These are phyloP conservation scores for Globisporangium nunn DNA, from an alignment of 352 stramenopile species.

Conservation along the genomic window DNA sequence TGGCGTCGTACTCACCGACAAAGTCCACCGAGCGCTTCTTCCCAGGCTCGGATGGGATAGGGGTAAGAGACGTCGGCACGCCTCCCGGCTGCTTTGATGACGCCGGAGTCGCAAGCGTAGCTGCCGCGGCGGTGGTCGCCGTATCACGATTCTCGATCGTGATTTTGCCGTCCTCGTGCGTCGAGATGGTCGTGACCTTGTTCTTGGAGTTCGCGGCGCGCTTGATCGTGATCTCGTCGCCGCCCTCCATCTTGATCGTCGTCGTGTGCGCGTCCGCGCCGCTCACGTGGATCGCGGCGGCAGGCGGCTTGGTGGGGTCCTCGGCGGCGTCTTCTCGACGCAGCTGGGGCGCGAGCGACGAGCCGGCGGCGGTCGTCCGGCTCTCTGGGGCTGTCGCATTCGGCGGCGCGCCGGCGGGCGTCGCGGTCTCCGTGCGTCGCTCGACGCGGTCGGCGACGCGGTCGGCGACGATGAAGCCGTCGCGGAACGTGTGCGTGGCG, in stretches of 20 bases:
- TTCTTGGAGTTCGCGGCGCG: conserved; percentile 42
- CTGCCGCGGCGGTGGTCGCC: conserved; percentile 6
- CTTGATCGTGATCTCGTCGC: conserved; percentile 79
- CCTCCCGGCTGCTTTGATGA: conserved; percentile 2
- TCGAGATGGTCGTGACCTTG: conserved; percentile 64
- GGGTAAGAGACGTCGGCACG: not conserved
- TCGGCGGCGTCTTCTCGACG: not conserved
- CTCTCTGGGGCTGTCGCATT: not conserved
- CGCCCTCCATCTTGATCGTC: conserved; percentile 68
- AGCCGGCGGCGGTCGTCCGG: too few species aligned
- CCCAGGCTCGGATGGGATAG: not conserved
- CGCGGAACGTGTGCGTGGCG: conserved; percentile 48
- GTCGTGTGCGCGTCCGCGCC: conserved; percentile 39
- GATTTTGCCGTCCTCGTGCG: conserved; percentile 65
- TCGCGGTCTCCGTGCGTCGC: conserved; percentile 29
- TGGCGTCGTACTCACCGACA: conserved; percentile 12
- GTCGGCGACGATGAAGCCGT: conserved; percentile 68
- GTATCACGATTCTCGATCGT: conserved; percentile 51
- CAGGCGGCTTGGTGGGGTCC: not conserved
- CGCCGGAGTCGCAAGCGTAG: not conserved
- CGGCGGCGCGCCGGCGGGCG: conserved; percentile 4
- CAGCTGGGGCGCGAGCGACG: not conserved
- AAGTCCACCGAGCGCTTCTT: conserved; percentile 9
- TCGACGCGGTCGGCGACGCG: conserved; percentile 36
- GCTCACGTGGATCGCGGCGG: conserved; percentile 15